These are phyloP conservation scores for Rhizophagus clarus DNA, from an alignment of 192 early-diverging fungal genomes.

Conservation along the genomic window DNA sequence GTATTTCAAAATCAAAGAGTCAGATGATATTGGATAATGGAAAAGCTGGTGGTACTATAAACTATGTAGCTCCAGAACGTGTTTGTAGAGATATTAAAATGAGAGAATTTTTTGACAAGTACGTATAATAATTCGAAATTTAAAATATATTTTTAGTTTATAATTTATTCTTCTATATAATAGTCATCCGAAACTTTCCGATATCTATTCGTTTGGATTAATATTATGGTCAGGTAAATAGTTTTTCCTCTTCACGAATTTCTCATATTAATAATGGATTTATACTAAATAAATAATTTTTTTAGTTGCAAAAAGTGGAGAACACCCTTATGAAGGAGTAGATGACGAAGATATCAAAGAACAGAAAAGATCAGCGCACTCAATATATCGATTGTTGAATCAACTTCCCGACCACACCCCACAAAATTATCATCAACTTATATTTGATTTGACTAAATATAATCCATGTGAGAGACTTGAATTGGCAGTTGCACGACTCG, in stretches of 20 bases:
- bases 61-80: conserved; percentile 30
- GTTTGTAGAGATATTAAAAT: conserved; percentile 17
- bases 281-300: background rate
- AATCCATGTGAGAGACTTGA: conserved; percentile 6
- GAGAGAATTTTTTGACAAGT: conserved; percentile 24
- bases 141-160: background rate
- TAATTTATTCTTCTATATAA: background rate
- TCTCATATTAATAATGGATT: background rate
- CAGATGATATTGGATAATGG: conserved; percentile 19
- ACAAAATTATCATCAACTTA: background rate
- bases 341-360: conserved; percentile 27
- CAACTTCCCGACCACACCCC: conserved; percentile 18
- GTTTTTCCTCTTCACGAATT: background rate
- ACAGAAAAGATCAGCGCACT: background rate
- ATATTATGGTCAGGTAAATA: conserved; percentile 30
- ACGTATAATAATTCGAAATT: background rate
- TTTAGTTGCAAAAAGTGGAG: conserved; percentile 21
- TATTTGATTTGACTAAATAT: conserved; percentile 16
- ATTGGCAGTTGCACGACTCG: background rate
- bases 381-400: background rate
- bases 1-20: conserved; percentile 23
- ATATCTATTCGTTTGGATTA: conserved; percentile 28
- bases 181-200: conserved; percentile 26
- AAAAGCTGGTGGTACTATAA: conserved; percentile 25
- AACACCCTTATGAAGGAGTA: conserved; percentile 23